Percentiles rank a stretch among this genome's conserved stretches.
Conservation (phyloP, 306 rosid species). For the Luffa aegyptiaca region DNA sequence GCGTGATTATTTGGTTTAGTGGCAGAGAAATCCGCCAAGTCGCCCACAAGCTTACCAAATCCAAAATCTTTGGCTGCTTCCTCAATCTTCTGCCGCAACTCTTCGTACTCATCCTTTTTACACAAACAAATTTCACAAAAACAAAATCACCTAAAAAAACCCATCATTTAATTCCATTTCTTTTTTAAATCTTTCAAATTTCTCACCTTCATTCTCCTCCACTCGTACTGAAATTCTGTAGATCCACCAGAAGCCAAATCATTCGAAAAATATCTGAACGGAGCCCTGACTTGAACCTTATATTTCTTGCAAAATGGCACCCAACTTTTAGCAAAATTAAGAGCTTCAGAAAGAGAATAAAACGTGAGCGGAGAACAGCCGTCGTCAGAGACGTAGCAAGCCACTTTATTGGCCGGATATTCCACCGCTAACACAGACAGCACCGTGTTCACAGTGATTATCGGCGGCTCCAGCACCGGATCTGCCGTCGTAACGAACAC, state of each 20-base stretch:
- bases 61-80: constrained; percentile 11
- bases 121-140: too few species aligned
- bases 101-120: constrained; percentile 35
- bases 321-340: constrained; percentile 52
- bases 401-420: constrained; percentile 53
- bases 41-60: constrained; percentile 10
- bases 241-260: not conserved
- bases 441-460: constrained; percentile 48
- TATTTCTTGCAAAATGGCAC: constrained; percentile 54
- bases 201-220: constrained; percentile 13
- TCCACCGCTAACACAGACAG: constrained; percentile 55
- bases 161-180: too few species aligned
- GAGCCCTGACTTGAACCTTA: constrained; percentile 50
- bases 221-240: constrained; percentile 21
- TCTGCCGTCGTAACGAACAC: constrained; percentile 68
- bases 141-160: not conserved
- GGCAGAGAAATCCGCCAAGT: constrained; percentile 25
- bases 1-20: constrained; percentile 27
- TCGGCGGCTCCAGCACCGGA: constrained; percentile 46
- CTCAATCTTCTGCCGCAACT: constrained; percentile 22
- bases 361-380: constrained; percentile 42
- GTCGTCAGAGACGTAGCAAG: constrained; percentile 74
- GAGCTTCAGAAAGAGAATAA: constrained; percentile 41
- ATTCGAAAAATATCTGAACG: constrained; percentile 36
- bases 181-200: too few species aligned